These are phyloP conservation scores for Colletotrichum salicis DNA, from an alignment of 2,329 filamentous ascomycete species.

Conservation along the genomic window DNA sequence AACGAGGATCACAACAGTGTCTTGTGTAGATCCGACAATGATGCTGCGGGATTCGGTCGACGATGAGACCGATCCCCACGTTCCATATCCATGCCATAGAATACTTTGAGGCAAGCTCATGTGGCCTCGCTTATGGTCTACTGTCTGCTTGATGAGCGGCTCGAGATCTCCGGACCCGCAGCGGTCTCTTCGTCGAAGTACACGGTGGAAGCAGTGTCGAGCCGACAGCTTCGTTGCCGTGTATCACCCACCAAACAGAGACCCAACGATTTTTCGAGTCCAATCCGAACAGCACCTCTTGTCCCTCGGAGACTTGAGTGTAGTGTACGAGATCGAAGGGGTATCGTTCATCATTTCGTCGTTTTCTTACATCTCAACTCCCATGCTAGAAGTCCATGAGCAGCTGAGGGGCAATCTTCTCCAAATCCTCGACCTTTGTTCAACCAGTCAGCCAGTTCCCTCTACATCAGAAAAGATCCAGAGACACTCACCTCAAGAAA, in stretches of 20 bases:
- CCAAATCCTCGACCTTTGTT: conserved; percentile 82
- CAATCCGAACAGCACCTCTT: neutral
- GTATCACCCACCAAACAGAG: neutral
- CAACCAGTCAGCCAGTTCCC: conserved; percentile 33
- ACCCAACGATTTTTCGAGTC: neutral
- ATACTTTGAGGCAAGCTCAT: neutral
- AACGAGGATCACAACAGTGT: neutral
- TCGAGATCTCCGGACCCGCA: neutral
- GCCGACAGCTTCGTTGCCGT: too few species aligned
- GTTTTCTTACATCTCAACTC: neutral
- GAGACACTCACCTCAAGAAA: conserved; percentile 75
- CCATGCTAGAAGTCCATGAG: conserved; percentile 79
- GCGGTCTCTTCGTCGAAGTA: neutral
- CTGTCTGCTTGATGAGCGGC: neutral
- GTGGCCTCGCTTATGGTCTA: neutral
- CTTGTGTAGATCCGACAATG: neutral
- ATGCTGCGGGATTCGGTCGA: neutral
- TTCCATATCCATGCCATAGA: neutral
- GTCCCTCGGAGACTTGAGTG: too few species aligned
- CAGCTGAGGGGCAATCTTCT: conserved; percentile 86
- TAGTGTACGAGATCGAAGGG: neutral
- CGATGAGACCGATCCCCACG: neutral
- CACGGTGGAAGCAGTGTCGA: neutral
- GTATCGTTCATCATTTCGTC: neutral
- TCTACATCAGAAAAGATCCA: neutral